Base-by-base conservation (phyloP, 805 yeast species). In the Candida ipomoeae region DNA sequence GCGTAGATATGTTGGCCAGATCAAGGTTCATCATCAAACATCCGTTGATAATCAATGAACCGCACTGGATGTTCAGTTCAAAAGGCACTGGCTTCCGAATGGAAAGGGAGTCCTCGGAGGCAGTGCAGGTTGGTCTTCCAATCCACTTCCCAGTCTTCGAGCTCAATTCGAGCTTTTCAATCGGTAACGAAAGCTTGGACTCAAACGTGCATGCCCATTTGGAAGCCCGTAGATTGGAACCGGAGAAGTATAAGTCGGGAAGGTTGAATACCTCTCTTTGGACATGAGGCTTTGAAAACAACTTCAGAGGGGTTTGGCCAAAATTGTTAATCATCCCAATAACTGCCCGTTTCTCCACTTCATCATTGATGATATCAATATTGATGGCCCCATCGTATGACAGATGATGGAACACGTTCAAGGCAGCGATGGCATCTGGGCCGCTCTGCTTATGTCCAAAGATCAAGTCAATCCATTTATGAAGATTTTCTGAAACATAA, bases 301-400 rank as follows among this genome's bases (percentile, higher is more conserved):
- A 69, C 57, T 85, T 87, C 44, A 78, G 62, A 1, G 97, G 97
- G 0, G 96, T 89, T 62, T 89, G 97, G 0, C 97, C 97, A 73
- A 89, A 89, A 65, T 89, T 89, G 62, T 90, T 94, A 46, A 89
- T 89, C 58, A 87, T 86, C 1, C 96, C 91, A 20, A 89, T 85
- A 2, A 86, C 76, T 0, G 96, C 92, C 36, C 82, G 73, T 55
- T 84, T 77, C 65, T 89, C 96, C 53, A 78, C 75, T 35, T 83
- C 89, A 61, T 89, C 91, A 52, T 80, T 75, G 50, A 89, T 84
- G 20, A 75, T 75, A 53, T 88, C 96, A 48, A 89, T 68, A 62
- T 89, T 82, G 17, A 87, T 83, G 0, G 91, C 88, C 2, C 96
- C 96, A 48, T 85, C 85, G 62, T 89, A 89, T 49, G 96, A 87